Conservation (phyloP, 2,329 filamentous ascomycete genomes). For the Hypoxylon sp. region DNA sequence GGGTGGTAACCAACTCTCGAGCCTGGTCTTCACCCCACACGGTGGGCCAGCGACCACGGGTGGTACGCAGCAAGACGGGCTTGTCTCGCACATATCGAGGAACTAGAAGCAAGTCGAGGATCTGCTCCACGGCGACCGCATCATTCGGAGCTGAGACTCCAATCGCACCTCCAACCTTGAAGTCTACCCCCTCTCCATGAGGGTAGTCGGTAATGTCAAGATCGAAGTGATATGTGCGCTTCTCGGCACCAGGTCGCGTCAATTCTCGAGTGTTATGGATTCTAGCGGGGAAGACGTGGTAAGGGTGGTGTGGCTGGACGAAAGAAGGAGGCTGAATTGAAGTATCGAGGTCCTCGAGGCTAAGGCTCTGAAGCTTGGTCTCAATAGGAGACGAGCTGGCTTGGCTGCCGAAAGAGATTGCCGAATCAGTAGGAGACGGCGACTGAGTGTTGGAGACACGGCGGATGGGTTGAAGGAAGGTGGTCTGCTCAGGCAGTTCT, state of each 20-base stretch:
- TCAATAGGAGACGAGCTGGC: conserved; percentile 52
- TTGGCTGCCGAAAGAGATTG: conserved; percentile 59
- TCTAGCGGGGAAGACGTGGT: conserved; percentile 90
- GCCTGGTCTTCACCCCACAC: conserved; percentile 95
- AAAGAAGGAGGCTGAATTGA: conserved; percentile 83
- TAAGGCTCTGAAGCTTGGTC: conserved; percentile 48
- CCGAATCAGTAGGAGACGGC: conserved; percentile 64
- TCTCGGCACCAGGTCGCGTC: conserved; percentile 89
- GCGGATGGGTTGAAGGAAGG: conserved; percentile 74
- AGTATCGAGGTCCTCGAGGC: conserved; percentile 65
- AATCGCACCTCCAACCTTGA: conserved; percentile 96
- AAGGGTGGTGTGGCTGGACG: conserved; percentile 94
- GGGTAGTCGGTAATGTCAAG: conserved; percentile 97
- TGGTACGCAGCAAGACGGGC: conserved; percentile 82
- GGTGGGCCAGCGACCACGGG: conserved; percentile 90
- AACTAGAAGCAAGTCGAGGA: conserved; percentile 85
- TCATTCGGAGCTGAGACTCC: conserved; percentile 93
- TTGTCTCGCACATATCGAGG: conserved; percentile 88
- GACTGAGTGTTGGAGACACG: conserved; percentile 57
- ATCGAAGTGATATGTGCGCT: conserved; percentile 97
- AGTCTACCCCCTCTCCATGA: conserved; percentile 85
- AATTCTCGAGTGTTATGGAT: conserved; percentile 87
- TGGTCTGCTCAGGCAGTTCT: conserved; percentile 80
- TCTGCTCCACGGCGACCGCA: conserved; percentile 79
- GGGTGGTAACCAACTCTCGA: conserved; percentile 88